Evolutionary conservation across 2,329 filamentous ascomycete species (phyloP).

Genomic region (Falciphora oryzae): DNA sequence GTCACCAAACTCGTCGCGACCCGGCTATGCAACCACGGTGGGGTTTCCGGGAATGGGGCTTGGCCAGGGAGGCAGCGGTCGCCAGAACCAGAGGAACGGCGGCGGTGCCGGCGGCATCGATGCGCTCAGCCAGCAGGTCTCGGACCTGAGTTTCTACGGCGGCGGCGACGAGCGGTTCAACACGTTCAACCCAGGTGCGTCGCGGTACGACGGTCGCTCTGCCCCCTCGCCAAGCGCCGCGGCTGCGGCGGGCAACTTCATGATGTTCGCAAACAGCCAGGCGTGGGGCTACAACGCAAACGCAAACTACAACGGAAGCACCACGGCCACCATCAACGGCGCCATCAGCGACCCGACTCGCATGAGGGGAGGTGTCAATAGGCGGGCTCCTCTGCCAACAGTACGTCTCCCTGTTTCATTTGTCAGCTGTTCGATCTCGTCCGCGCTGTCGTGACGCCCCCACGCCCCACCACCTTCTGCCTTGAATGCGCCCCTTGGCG

Average conservation of each 20-base stretch:
- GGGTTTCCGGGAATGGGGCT: slow-evolving; percentile 22
- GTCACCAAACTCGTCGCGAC: slow-evolving; percentile 66
- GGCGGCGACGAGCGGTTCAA: slow-evolving; percentile 62
- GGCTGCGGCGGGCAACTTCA: slow-evolving; percentile 35
- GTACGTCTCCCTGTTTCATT: slow-evolving; percentile 38
- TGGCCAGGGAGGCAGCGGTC: slow-evolving; percentile 40
- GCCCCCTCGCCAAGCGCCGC: slow-evolving; percentile 23
- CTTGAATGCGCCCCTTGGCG: neutral
- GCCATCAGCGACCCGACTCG: slow-evolving; percentile 60
- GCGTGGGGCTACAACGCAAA: slow-evolving; percentile 71
- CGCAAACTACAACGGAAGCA: slow-evolving; percentile 28
- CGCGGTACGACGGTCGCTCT: slow-evolving; percentile 33
- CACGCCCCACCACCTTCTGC: neutral
- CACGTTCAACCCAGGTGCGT: slow-evolving; percentile 52
- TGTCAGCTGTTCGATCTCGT: slow-evolving; percentile 22
- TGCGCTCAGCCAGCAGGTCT: slow-evolving; percentile 55
- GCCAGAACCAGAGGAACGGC: slow-evolving; percentile 58
- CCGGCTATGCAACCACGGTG: slow-evolving; percentile 55
- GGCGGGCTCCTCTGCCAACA: slow-evolving; percentile 61
- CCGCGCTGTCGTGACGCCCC: neutral
- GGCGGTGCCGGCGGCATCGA: slow-evolving; percentile 58
- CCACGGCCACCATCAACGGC: slow-evolving; percentile 51
- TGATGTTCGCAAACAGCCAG: slow-evolving; percentile 62
- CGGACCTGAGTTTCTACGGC: slow-evolving; percentile 52
- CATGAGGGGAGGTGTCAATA: slow-evolving; percentile 43